Base-by-base conservation (phyloP, 73 alveolate species). In the Uronychia setigera region DNA sequence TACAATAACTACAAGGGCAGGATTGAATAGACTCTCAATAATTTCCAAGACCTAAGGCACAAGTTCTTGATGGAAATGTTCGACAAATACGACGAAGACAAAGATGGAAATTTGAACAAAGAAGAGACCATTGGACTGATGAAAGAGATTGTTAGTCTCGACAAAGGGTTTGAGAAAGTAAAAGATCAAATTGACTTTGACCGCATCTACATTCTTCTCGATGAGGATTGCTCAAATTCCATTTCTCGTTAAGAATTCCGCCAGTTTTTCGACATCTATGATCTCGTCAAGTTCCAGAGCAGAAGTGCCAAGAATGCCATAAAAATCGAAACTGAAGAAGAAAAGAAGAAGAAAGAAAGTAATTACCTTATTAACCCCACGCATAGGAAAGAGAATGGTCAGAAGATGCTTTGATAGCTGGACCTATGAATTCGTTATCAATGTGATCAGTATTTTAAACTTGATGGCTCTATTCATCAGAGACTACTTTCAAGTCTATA, bases 1-100 rank as follows among this genome's bases (percentile, higher is more conserved):
- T 88, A 88, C 77, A 78, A 74, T 33, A 88, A 88, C 81, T 88
- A 88, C 60, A 77, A 83, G 76, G 30, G 31, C 28, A 75, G 94
- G 35, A 78, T 83, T 78, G 92, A 88, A 77, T 11, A 74, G 76
- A 32, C 74, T 0, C 26, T 88, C n/a, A 33, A 81, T 78, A 60
- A 58, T 9, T 88, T 88, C 67, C 78, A 31, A 0, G 88, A 31
- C n/a, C 29, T 76, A 29, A 82, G 94, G 35, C 81, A 88, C n/a
- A 30, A 46, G 29, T 88, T 74, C 59, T 32, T 83, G 27, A 74
- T 35, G 26, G 58, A 59, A 13, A 83, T 67, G 31, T 88, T 88
- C 67, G 76, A 88, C 77, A 79, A 76, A 35, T 76, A 35, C 32
- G 94, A 88, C 60, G 33, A 35, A 26, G 85, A 76, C 0, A 29